These are phyloP conservation scores for Mortierella sp. DNA, from an alignment of 371 early-diverging fungal species.

Conservation along the genomic window DNA sequence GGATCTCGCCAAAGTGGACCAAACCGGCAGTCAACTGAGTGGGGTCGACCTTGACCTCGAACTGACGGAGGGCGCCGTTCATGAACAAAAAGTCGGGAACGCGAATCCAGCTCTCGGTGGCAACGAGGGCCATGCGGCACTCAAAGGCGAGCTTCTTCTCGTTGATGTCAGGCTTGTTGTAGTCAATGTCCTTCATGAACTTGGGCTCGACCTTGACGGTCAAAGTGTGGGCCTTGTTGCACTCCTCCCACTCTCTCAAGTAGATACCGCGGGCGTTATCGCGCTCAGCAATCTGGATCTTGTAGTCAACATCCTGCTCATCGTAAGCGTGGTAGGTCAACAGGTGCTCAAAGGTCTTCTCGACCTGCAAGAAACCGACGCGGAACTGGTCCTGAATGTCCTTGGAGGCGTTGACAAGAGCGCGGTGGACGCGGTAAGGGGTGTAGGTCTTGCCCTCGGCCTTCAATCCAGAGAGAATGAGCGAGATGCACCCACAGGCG, in stretches of 20 bases:
- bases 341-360: conserved; percentile 88
- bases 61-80: conserved; percentile 75
- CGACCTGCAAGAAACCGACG: conserved; percentile 91
- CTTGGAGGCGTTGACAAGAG: conserved; percentile 81
- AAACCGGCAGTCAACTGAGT: conserved; percentile 78
- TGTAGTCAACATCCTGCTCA: conserved; percentile 79
- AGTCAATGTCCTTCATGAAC: conserved; percentile 81
- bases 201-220: conserved; percentile 76
- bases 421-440: conserved; percentile 87
- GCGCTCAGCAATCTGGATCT: conserved; percentile 60
- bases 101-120: conserved; percentile 83
- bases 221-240: conserved; percentile 70
- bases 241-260: conserved; percentile 84
- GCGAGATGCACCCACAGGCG: conserved; percentile 86
- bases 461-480: conserved; percentile 87
- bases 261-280: conserved; percentile 85
- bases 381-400: conserved; percentile 83
- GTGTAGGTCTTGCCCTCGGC: conserved; percentile 75
- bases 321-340: conserved; percentile 66
- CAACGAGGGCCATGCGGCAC: conserved; percentile 79
- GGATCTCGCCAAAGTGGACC: conserved; percentile 85
- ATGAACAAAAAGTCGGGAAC: conserved; percentile 85
- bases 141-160: conserved; percentile 83
- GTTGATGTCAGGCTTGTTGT: conserved; percentile 70
- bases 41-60: conserved; percentile 87